A percentile compares a stretch with the other conserved stretches of the same genome.
Evolutionary conservation across 1,284 basidiomycete genomes (phyloP).

Genomic region (Apiotrichum siamense): DNA sequence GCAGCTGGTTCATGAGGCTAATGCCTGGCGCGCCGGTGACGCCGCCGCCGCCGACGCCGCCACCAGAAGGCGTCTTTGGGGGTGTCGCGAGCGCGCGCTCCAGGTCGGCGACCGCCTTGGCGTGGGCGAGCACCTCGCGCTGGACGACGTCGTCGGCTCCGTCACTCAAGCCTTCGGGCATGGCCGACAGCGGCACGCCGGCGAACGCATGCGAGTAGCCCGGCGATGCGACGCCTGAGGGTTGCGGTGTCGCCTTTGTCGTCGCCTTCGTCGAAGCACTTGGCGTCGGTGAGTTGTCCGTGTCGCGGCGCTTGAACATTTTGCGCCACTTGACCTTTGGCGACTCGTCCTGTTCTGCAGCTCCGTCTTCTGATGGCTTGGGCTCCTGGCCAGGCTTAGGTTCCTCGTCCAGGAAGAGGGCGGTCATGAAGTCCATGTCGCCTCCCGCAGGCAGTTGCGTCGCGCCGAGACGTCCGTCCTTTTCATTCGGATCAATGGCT

Average conservation of each 20-base stretch:
- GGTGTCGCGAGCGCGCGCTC: not conserved
- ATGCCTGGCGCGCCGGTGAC: not conserved
- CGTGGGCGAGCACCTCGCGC: slow-evolving; percentile 3
- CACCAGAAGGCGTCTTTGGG: too few relatives aligned
- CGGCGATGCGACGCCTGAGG: not conserved
- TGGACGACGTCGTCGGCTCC: slow-evolving; percentile 9
- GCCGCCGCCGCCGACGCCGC: not conserved
- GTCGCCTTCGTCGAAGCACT: not conserved
- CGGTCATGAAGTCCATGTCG: slow-evolving; percentile 13
- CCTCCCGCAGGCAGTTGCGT: not conserved
- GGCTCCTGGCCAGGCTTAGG: not conserved
- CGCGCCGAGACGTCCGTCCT: not conserved
- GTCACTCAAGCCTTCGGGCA: slow-evolving; percentile 13
- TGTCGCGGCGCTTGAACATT: not conserved
- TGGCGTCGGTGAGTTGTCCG: not conserved
- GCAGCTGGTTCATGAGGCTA: not conserved
- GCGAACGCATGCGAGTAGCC: slow-evolving; percentile 7
- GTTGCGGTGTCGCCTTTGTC: not conserved
- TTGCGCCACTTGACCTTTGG: not conserved
- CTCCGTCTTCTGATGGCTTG: not conserved
- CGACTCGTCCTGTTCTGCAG: not conserved
- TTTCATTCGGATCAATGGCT: not conserved
- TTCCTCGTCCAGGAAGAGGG: slow-evolving; percentile 6
- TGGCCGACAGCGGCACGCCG: slow-evolving; percentile 8
- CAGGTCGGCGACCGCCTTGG: not conserved